phyloP scores from a whole-genome alignment of 106 monocot species.

The Hemerocallis citrina region DNA sequence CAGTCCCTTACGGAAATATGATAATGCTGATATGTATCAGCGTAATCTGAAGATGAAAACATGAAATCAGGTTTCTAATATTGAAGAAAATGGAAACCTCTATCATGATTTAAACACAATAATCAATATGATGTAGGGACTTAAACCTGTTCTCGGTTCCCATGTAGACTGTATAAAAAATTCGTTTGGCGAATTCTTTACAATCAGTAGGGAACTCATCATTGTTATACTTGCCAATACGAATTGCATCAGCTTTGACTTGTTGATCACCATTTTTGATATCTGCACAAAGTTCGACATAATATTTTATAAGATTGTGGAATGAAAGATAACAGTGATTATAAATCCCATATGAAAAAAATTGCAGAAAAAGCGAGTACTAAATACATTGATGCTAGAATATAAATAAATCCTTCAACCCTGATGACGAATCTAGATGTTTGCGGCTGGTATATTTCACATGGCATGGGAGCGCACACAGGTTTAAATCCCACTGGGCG shows the following conservation, averaged over 20 bases:
- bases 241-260: conserved; percentile 89
- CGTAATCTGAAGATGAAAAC: too few species aligned
- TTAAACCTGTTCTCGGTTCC: conserved; percentile 98
- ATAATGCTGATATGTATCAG: too few species aligned
- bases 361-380: neutral
- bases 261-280: conserved; percentile 88
- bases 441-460: too few species aligned
- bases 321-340: neutral
- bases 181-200: conserved; percentile 82
- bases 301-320: neutral
- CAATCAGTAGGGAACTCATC: conserved; percentile 80
- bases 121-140: too few species aligned
- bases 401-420: too few species aligned
- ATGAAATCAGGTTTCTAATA: too few species aligned
- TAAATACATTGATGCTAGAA: neutral
- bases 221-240: conserved; percentile 91
- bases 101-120: too few species aligned
- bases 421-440: too few species aligned
- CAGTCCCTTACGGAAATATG: too few species aligned
- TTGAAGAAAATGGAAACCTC: too few species aligned
- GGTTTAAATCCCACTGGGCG: too few species aligned
- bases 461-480: too few species aligned
- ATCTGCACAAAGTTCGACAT: conserved; percentile 31
- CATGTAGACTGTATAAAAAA: conserved; percentile 98
- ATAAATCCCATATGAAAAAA: neutral